These are phyloP conservation scores for Fusarium subtropicale DNA, from an alignment of 2,329 filamentous ascomycete genomes.

Conservation along the genomic window DNA sequence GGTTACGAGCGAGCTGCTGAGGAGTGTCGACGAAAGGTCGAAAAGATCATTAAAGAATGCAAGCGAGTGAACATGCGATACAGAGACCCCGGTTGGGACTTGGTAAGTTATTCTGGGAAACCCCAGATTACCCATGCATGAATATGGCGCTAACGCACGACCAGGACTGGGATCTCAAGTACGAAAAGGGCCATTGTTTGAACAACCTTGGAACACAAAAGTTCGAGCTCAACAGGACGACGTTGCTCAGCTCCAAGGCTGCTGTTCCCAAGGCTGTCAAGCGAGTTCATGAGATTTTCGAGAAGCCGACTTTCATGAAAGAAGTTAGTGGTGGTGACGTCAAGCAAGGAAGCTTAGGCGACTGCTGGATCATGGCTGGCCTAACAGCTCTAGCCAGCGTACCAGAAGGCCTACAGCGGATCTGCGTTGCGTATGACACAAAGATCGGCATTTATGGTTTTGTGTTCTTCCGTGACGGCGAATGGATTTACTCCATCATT, in stretches of 20 bases:
- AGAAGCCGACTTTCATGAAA: constrained; percentile 75
- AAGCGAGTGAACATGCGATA: constrained; percentile 83
- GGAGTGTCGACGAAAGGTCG: constrained; percentile 71
- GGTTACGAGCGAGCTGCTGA: constrained; percentile 73
- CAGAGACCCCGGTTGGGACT: constrained; percentile 71
- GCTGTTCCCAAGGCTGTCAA: constrained; percentile 79
- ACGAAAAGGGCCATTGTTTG: constrained; percentile 67
- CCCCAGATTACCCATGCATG: not conserved
- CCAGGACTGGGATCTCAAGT: constrained; percentile 76
- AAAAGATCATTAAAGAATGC: constrained; percentile 74
- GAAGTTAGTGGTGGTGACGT: constrained; percentile 78
- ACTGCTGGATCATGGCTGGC: constrained; percentile 86
- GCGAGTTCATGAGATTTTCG: constrained; percentile 78
- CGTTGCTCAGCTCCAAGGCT: constrained; percentile 59
- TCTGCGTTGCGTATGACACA: constrained; percentile 81
- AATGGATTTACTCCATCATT: constrained; percentile 92
- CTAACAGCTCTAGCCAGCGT: constrained; percentile 82
- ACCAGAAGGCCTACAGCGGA: constrained; percentile 73
- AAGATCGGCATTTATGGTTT: constrained; percentile 88
- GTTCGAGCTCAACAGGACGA: constrained; percentile 63
- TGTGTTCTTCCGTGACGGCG: constrained; percentile 87
- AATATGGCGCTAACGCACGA: constrained; percentile 25
- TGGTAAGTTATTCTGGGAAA: constrained; percentile 55
- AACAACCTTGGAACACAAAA: constrained; percentile 64
- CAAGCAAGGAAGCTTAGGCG: constrained; percentile 80